These are phyloP conservation scores for Clarireedia paspali DNA, from an alignment of 2,329 filamentous ascomycete genomes.

Conservation along the genomic window DNA sequence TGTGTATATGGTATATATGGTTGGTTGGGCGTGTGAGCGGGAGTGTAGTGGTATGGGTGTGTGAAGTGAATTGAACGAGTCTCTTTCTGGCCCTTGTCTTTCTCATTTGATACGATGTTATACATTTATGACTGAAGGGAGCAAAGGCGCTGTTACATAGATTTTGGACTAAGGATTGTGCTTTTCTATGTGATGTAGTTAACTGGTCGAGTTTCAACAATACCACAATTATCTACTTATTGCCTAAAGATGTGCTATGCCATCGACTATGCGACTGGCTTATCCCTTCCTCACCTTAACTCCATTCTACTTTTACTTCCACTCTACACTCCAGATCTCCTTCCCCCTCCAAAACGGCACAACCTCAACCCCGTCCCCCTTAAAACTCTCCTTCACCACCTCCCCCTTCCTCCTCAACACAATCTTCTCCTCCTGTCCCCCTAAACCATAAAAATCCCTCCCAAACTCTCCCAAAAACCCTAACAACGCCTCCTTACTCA, in stretches of 20 bases:
- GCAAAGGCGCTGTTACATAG: no score
- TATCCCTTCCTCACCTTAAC: not conserved
- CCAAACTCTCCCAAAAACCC: slow-evolving; percentile 5
- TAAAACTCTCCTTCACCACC: not conserved
- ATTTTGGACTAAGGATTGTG: no score
- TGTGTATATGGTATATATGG: not conserved
- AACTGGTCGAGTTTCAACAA: no score
- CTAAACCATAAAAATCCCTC: slow-evolving; percentile 2
- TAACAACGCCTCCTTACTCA: not conserved
- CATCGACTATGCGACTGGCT: no score
- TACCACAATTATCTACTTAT: no score
- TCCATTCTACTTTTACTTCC: not conserved
- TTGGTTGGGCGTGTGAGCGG: not conserved
- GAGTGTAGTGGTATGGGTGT: not conserved
- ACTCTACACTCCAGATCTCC: slow-evolving; percentile 8
- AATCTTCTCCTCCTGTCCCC: not conserved
- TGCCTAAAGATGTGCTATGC: no score
- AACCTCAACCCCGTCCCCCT: not conserved
- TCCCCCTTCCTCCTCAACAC: slow-evolving; percentile 2
- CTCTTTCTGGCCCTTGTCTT: no score
- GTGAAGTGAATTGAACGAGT: not conserved
- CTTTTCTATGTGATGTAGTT: no score
- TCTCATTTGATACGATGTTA: no score
- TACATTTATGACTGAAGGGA: no score
- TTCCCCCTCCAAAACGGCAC: slow-evolving; percentile 7